A percentile compares a stretch with the other conserved stretches of the same genome.
Conservation (phyloP, 1,284 basidiomycete species). For the Amylostereum areolatum region DNA sequence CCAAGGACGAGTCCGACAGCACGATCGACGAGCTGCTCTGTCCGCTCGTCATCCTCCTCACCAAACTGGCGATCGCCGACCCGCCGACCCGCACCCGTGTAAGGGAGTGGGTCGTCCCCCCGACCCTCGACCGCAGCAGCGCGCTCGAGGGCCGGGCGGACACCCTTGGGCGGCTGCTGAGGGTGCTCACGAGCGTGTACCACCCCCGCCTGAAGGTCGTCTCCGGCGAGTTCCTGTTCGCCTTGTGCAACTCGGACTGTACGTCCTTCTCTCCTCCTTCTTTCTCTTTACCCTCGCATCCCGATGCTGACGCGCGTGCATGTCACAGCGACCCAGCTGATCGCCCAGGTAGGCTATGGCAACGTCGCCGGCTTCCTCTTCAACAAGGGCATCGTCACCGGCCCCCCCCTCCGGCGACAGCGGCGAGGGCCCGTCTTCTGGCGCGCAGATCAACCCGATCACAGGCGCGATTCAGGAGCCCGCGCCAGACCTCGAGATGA, state of each 20-base stretch:
- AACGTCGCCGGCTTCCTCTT: slow-evolving; percentile 91
- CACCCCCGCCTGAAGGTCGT: slow-evolving; percentile 67
- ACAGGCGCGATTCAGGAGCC: slow-evolving; percentile 54
- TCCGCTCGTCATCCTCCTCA: slow-evolving; percentile 71
- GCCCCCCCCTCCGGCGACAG: slow-evolving; percentile 23
- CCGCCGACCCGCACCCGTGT: slow-evolving; percentile 49
- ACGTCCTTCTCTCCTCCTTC: slow-evolving; percentile 21
- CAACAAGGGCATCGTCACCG: slow-evolving; percentile 76
- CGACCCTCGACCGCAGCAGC: slow-evolving; percentile 70
- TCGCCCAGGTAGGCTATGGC: slow-evolving; percentile 81
- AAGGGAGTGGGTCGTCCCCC: slow-evolving; percentile 64
- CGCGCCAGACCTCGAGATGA: slow-evolving; percentile 59
- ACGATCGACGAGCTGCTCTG: slow-evolving; percentile 72
- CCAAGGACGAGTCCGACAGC: slow-evolving; percentile 41
- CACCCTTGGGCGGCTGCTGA: slow-evolving; percentile 71
- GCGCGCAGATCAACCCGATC: slow-evolving; percentile 70
- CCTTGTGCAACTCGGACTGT: slow-evolving; percentile 78
- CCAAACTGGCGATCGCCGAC: slow-evolving; percentile 61
- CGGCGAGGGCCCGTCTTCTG: slow-evolving; percentile 31
- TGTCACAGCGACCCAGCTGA: slow-evolving; percentile 58
- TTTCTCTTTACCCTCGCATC: not conserved
- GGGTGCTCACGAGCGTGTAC: slow-evolving; percentile 71
- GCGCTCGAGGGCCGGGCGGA: slow-evolving; percentile 70
- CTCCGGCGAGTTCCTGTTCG: slow-evolving; percentile 82
- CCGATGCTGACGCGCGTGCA: slow-evolving; percentile 3